phyloP scores from a whole-genome alignment of 202 grass and related monocot genomes.

The Zoysia matrella region DNA sequence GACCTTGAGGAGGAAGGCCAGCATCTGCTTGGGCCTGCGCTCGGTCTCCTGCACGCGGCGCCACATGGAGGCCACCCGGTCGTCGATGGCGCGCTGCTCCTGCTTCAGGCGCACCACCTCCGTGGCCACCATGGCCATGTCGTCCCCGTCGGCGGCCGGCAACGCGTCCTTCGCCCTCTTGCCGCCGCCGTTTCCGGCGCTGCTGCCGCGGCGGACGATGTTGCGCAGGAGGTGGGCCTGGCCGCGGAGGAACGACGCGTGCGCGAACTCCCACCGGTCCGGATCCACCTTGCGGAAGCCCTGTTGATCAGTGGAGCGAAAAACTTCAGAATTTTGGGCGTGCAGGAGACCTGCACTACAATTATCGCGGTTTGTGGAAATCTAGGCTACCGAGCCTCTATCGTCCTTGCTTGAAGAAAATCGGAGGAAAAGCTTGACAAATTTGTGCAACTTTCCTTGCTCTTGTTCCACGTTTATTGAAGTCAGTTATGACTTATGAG shows the following conservation, averaged over 20 bases:
- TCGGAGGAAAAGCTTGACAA: no score
- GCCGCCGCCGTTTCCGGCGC: background rate
- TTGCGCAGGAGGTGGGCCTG: conserved; percentile 70
- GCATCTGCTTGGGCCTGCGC: conserved; percentile 82
- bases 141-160: background rate
- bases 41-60: conserved; percentile 81
- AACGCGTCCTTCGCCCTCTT: conserved; percentile 44
- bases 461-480: no score
- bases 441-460: no score
- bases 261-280: conserved; percentile 82
- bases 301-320: conserved; percentile 28
- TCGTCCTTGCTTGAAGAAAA: no score
- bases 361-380: no score
- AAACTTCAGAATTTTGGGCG: no score
- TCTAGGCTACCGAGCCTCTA: no score
- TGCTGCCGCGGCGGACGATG: conserved; percentile 59
- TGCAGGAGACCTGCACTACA: no score
- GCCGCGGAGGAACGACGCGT: conserved; percentile 72
- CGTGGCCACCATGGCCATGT: conserved; percentile 69
- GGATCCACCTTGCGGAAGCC: conserved; percentile 93
- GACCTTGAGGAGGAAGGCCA: conserved; percentile 77
- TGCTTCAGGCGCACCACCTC: conserved; percentile 84
- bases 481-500: no score
- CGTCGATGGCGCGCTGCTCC: conserved; percentile 81
- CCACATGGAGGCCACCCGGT: conserved; percentile 78